Evolutionary conservation across 371 early-diverging fungal species (phyloP), one percentile per base, ranked within the genome.

Genomic region (Encephalitozoon intestinalis): DNA sequence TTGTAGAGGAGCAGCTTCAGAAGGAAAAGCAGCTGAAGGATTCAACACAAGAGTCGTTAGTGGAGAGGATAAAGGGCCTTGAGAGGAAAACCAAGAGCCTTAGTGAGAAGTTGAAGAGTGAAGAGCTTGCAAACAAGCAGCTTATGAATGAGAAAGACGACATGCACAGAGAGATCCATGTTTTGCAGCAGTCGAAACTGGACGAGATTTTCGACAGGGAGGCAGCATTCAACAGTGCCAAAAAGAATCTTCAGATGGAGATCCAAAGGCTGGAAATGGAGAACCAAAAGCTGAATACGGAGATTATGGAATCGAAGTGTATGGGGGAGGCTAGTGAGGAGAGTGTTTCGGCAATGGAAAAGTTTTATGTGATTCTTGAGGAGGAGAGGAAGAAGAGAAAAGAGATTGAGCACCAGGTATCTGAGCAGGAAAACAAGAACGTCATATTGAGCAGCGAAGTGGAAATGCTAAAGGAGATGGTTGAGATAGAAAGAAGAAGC

Each of bases 101-200:
- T 12, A 46, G 63, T 31, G 75, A 71, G 21, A 73, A 71, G 58
- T 40, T 81, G 2, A 39, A 75, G 26, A n/a, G 86, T 21, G 83
- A 79, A 15, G 88, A 86, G 6, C 87, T 87, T 37, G 88, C 87
- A 52, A 87, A 87, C 40, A 88, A 87, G 79, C 78, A 82, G 3
- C 74, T 83, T 7, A 77, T 89, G 67, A 50, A 79, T 2, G 90
- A 90, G 69, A 76, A 65, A 15, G 79, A 79, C 39, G 76, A 75
- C 18, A 41, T 81, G 31, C 26, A 67, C 15, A 51, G 63, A 18
- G 67, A 83, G 39, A 79, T 79, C 66, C 30, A 53, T 30, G 40
- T 46, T 37, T 25, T 81, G 63, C 49, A 67, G 6, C 77, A 83
- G 54, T 53, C 72, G 26, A 79, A 77, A 52, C 54, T 81, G 1